Conservation (phyloP, 164 flowering plant genomes). For the Nymphaea thermarum region DNA sequence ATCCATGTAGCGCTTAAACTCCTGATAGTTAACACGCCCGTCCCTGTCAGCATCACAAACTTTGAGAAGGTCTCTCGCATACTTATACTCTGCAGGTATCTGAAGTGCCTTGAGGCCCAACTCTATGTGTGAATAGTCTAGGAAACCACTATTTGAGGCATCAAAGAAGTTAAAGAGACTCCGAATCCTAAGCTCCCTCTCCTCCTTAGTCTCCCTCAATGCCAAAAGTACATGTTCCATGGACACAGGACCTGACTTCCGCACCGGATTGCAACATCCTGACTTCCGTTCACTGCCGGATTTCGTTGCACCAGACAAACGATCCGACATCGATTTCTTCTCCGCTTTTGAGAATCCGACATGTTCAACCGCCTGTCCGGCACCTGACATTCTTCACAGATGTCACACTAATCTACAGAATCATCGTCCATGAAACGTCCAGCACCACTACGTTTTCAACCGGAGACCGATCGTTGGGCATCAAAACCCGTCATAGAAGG, state of each 20-base stretch:
- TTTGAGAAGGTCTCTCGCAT: constrained; percentile 68
- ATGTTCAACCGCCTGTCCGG: background rate
- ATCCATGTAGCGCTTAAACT: constrained; percentile 86
- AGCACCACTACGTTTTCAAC: background rate
- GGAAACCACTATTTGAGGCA: constrained; percentile 38
- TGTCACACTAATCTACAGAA: background rate
- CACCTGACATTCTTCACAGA: background rate
- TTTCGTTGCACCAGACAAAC: background rate
- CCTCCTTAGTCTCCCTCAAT: constrained; percentile 69
- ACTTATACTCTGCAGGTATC: constrained; percentile 80
- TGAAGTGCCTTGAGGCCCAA: constrained; percentile 71
- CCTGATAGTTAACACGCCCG: constrained; percentile 75
- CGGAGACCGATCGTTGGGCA: background rate
- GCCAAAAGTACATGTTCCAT: constrained; percentile 88
- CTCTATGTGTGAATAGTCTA: constrained; percentile 73
- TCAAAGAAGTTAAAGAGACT: constrained; percentile 75
- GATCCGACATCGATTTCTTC: background rate
- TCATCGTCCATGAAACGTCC: background rate
- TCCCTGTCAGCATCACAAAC: constrained; percentile 77
- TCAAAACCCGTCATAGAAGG: background rate
- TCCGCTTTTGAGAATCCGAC: background rate
- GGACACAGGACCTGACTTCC: constrained; percentile 53
- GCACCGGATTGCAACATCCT: constrained; percentile 2
- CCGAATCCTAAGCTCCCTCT: constrained; percentile 64
- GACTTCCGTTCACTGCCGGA: background rate